Evolutionary conservation across 202 grass and related monocot species (phyloP).

Genomic region (Panicum hallii): DNA sequence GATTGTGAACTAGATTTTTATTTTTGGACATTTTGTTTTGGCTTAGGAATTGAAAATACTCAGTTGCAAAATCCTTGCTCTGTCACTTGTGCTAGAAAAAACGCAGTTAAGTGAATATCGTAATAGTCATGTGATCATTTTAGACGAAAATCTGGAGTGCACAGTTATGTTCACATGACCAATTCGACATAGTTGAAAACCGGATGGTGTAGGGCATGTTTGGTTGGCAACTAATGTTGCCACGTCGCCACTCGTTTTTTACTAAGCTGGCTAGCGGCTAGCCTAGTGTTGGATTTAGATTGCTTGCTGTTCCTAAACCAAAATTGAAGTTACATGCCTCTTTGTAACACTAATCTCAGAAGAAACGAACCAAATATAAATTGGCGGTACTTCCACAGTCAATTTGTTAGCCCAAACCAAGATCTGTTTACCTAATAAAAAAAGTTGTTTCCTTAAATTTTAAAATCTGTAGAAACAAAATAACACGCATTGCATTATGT

Average conservation of each 20-base stretch:
- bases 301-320: neutral
- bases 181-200: neutral
- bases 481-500: constrained; percentile 6
- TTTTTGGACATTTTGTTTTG: neutral
- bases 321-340: neutral
- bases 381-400: neutral
- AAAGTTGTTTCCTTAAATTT: neutral
- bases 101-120: neutral
- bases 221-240: too few relatives aligned
- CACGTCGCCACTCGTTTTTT: too few relatives aligned
- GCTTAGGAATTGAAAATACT: neutral
- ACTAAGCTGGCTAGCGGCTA: too few relatives aligned
- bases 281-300: too few relatives aligned
- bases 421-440: constrained; percentile 5
- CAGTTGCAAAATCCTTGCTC: neutral
- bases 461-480: neutral
- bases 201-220: too few relatives aligned
- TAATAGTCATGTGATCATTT: neutral
- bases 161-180: neutral
- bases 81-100: neutral
- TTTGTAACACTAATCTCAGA: neutral
- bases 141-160: neutral
- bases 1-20: neutral
- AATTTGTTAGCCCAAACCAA: neutral
- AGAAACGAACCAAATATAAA: neutral